Evolutionary conservation across 176 grass and related monocot genomes (phyloP).

Genomic region (Triticum dicoccoides): DNA sequence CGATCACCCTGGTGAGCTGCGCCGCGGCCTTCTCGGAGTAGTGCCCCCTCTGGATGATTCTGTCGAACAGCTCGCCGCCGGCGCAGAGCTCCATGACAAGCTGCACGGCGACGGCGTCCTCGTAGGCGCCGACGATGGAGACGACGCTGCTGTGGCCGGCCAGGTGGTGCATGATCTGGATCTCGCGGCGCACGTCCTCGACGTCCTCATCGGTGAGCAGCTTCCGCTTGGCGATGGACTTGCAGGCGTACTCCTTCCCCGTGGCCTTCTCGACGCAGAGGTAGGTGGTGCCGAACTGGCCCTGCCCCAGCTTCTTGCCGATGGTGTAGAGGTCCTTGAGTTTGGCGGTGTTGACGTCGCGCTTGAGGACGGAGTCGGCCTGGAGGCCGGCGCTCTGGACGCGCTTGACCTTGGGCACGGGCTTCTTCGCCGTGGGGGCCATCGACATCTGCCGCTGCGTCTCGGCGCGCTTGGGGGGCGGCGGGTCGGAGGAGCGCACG

Average conservation of each 20-base stretch:
- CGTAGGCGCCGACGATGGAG: constrained; percentile 67
- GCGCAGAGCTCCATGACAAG: constrained; percentile 82
- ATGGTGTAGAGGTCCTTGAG: constrained; percentile 74
- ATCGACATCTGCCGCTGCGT: not conserved
- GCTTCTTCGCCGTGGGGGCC: constrained; percentile 36
- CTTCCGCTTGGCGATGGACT: constrained; percentile 96
- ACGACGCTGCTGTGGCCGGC: constrained; percentile 69
- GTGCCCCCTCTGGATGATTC: constrained; percentile 67
- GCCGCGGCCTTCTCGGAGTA: constrained; percentile 78
- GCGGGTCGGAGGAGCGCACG: constrained; percentile 21
- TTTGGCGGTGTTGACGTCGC: constrained; percentile 47
- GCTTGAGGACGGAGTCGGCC: constrained; percentile 63
- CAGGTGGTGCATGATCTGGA: constrained; percentile 99
- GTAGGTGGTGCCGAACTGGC: constrained; percentile 81
- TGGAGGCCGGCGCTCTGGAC: constrained; percentile 65
- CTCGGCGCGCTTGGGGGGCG: not conserved
- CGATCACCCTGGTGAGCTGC: constrained; percentile 54
- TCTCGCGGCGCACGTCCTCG: constrained; percentile 97
- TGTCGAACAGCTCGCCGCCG: constrained; percentile 82
- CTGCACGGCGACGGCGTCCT: constrained; percentile 80
- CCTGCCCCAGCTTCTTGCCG: constrained; percentile 72
- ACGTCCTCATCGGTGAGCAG: constrained; percentile 91
- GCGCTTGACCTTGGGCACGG: constrained; percentile 55
- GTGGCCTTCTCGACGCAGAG: constrained; percentile 78
- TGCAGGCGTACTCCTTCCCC: constrained; percentile 71